Evolutionary conservation across 2,329 filamentous ascomycete species (phyloP), one percentile per base, ranked within the genome.

Genomic region (Microthyrium microscopicum): DNA sequence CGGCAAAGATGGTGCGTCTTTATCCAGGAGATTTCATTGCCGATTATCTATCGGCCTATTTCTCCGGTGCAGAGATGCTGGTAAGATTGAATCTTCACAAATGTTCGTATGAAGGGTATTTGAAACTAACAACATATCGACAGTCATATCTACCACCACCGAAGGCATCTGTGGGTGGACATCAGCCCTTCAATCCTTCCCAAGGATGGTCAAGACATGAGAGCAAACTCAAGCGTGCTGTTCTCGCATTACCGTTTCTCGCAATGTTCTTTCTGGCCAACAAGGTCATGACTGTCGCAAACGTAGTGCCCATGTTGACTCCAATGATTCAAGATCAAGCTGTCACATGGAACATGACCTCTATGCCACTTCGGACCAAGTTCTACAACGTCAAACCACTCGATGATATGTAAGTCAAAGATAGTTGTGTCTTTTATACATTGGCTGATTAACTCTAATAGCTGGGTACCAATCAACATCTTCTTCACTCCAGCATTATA

Each of bases 401-500:
- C 8, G 31, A 33, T 26, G 31, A 26, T 29, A 6, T 33, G 31
- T 20, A 9, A 29, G 26, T 15, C 17, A 12, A 8, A 8, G 8
- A 7, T 9, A 29, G 7, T 15, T 8, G 8, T 16, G 7, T 8
- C 7, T 16, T 9, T 16, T 16, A 16, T 8, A 11, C 26, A n/a
- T n/a, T 29, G 7, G 7, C 26, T 29, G 8, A 8, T 16, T 8
- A 8, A 29, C 26, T 9, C 13, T 29, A 16, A 12, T 29, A 37
- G 16, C 11, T 28, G 29, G 24, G 16, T 11, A 20, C 25, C 35
- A 4, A 15, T 35, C 3, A 39, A 25, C 17, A 29, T 20, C 13
- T 29, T 32, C 25, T 41, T 38, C 31, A 15, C 34, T 6, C 29
- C 38, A 5, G 19, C 33, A 12, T 31, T 31, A 3, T 18, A 20